phyloP scores from a whole-genome alignment of 1,284 basidiomycete genomes.

The Irpex sp. region DNA sequence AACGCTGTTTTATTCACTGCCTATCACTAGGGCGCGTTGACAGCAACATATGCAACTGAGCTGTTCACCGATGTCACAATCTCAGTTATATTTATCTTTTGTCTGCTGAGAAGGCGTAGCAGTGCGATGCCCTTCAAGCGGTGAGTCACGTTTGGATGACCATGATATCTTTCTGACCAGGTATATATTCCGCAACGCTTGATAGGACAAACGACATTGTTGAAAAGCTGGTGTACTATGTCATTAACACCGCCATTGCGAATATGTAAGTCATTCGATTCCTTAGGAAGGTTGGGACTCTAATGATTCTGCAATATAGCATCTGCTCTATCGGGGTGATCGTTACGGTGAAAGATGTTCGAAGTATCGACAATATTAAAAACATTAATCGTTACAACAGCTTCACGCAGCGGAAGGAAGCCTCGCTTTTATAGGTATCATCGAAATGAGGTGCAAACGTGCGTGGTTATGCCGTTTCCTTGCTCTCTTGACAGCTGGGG shows the following conservation, averaged over 20 bases:
- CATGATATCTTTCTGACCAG: neutral
- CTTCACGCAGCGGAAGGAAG: neutral
- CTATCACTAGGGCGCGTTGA: neutral
- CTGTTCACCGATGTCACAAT: neutral
- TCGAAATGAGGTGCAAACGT: neutral
- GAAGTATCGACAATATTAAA: neutral
- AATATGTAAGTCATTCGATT: neutral
- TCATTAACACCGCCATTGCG: neutral
- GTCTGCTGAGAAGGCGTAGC: neutral
- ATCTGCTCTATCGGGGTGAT: neutral
- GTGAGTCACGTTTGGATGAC: neutral
- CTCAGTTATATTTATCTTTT: neutral
- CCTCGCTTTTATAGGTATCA: neutral
- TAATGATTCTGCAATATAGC: neutral
- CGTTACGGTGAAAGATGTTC: neutral
- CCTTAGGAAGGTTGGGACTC: neutral
- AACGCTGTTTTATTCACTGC: neutral
- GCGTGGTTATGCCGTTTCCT: neutral
- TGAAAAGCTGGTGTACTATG: neutral
- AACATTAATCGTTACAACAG: neutral
- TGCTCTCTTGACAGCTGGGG: neutral
- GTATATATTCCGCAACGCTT: neutral
- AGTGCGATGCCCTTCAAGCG: neutral
- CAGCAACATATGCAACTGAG: neutral
- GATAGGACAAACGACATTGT: neutral